A percentile compares a stretch with the other conserved stretches of the same genome.
phyloP scores from a whole-genome alignment of 306 rosid genomes.

The Quercus variabilis region DNA sequence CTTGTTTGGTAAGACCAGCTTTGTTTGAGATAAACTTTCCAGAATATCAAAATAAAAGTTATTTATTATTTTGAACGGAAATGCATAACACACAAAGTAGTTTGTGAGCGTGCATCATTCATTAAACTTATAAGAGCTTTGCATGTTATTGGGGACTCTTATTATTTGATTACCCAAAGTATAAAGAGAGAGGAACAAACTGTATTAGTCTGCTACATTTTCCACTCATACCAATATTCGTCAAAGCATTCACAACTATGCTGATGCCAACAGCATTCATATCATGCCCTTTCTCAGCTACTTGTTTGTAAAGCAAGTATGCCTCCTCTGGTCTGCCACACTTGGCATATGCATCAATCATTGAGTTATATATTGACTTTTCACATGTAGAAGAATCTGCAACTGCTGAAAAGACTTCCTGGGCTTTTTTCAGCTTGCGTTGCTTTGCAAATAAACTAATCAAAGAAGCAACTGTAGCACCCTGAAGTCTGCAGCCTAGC shows the following conservation, averaged over 20 bases:
- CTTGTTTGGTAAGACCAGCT: not conserved
- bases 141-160: not conserved
- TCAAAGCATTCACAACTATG: conserved; percentile 74
- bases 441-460: conserved; percentile 68
- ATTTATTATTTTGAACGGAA: not conserved
- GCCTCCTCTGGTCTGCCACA: conserved; percentile 76
- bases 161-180: not conserved
- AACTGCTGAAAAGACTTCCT: conserved; percentile 60
- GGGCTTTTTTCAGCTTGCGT: conserved; percentile 60
- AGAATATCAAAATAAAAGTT: not conserved
- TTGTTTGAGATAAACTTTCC: not conserved
- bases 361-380: conserved; percentile 49
- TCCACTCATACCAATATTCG: conserved; percentile 53
- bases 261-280: conserved; percentile 76
- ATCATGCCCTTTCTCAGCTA: conserved; percentile 51
- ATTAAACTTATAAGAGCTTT: not conserved
- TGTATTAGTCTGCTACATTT: not conserved
- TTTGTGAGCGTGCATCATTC: not conserved
- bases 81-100: not conserved
- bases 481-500: conserved; percentile 51
- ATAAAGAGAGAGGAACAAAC: not conserved
- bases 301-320: conserved; percentile 59
- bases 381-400: conserved; percentile 38
- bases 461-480: conserved; percentile 55
- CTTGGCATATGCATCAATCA: conserved; percentile 81